Evolutionary conservation across 169 alveolate genomes (phyloP), one percentile per base, ranked within the genome.

Genomic region (Plasmodium gaboni): DNA sequence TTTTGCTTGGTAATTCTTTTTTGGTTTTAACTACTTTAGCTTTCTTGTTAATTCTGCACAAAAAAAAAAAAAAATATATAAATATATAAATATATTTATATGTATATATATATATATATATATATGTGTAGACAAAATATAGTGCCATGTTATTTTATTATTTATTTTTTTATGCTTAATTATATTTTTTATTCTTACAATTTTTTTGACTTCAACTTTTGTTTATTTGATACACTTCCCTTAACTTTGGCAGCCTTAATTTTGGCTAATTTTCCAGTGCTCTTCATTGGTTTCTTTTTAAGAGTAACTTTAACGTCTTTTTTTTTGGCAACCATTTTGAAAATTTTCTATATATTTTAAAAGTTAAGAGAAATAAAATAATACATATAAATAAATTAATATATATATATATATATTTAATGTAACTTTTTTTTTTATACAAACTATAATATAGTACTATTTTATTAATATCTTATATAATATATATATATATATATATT

Each of bases 311-410:
- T 74, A 17, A 57, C 73, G 28, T 48, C 73, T 74, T 48, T 51
- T 32, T 12, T 61, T 74, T 61, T 74, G 28, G 88, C 88, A 74
- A 74, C 88, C 88, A 74, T 74, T 74, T 74, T 74, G 42, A 17
- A 73, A 15, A 73, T 24, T n/a, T 60, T 55, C n/a, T 26, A 63
- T 44, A 4, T 73, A 73, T 53, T 73, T 32, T 32, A 32, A 32
- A 32, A 32, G 44, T 32, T 32, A 3, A 32, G 4, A 4, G 44
- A 32, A 32, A 32, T 32, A 32, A 32, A 32, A 32, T 2, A 32
- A 32, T 32, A 32, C 4, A 7, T 32, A 32, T 5, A 32, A 5
- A 4, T 32, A 4, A 32, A 32, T 32, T 3, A 0, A 32, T 32
- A 32, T 4, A 32, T 28, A 28, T 28, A 28, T 28, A 28, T 28